These are phyloP conservation scores for Fragosphaeria purpurea DNA, from an alignment of 2,329 filamentous ascomycete species.

Conservation along the genomic window DNA sequence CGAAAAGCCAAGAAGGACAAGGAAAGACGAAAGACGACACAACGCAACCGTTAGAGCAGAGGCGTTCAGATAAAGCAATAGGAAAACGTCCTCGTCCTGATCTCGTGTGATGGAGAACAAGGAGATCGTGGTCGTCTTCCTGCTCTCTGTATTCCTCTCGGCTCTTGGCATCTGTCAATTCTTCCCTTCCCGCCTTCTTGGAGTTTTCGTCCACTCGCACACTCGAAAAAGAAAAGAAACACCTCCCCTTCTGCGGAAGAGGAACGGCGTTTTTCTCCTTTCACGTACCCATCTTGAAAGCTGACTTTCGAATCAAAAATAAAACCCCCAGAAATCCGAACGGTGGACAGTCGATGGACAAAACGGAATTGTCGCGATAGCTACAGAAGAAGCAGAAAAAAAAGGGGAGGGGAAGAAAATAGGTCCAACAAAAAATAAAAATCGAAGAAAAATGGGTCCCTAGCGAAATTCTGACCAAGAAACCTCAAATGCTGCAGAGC, in stretches of 20 bases:
- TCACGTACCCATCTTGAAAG: conserved; percentile 56
- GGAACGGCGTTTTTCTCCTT: conserved; percentile 10
- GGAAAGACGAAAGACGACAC: background rate
- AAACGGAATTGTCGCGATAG: conserved; percentile 29
- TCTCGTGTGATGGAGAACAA: background rate
- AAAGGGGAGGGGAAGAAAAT: conserved; percentile 1
- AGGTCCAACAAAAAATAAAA: conserved; percentile 6
- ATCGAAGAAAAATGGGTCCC: conserved; percentile 3
- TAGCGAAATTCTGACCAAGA: background rate
- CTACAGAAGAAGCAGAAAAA: conserved; percentile 2
- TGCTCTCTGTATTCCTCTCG: background rate
- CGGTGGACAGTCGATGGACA: conserved; percentile 17
- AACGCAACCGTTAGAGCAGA: background rate
- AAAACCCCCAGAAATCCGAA: conserved; percentile 8
- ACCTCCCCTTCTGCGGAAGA: background rate
- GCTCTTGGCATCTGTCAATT: background rate
- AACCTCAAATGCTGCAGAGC: background rate
- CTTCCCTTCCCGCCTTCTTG: background rate
- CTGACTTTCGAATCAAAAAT: conserved; percentile 20
- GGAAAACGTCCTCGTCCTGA: background rate
- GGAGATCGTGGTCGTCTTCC: background rate
- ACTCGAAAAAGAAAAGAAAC: conserved; percentile 11
- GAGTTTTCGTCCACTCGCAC: conserved; percentile 14
- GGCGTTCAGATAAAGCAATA: background rate
- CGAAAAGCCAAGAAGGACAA: background rate